A percentile compares a stretch with the other conserved stretches of the same genome.
Conservation (phyloP, 192 early-diverging fungal species). For the Dispira simplex region DNA sequence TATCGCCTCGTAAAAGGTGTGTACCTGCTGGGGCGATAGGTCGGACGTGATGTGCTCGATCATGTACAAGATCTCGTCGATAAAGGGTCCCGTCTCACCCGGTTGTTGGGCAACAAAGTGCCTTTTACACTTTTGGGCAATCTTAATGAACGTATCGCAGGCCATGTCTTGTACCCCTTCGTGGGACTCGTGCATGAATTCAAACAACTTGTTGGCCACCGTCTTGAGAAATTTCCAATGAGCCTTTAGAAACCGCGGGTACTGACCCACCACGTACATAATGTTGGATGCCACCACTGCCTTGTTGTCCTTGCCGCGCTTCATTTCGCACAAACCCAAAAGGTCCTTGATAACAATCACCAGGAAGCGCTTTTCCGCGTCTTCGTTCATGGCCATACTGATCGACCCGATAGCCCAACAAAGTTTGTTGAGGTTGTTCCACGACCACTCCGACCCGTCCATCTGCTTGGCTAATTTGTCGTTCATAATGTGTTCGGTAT, state of each 20-base stretch:
- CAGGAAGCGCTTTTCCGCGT: constrained; percentile 92
- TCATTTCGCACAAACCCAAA: constrained; percentile 87
- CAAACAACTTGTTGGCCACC: constrained; percentile 99
- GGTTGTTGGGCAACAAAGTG: constrained; percentile 92
- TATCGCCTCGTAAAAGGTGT: constrained; percentile 98
- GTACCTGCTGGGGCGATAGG: constrained; percentile 80
- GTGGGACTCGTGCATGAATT: constrained; percentile 99
- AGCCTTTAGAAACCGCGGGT: constrained; percentile 98
- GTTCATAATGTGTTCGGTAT: constrained; percentile 94
- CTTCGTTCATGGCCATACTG: constrained; percentile 91
- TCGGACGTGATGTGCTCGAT: constrained; percentile 79
- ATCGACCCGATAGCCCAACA: constrained; percentile 99
- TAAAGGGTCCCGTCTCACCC: constrained; percentile 77
- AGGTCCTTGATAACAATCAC: constrained; percentile 98
- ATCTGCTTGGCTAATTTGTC: constrained; percentile 87
- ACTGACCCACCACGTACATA: constrained; percentile 99
- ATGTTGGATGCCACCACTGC: constrained; percentile 99
- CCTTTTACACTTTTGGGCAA: constrained; percentile 91
- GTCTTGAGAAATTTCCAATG: constrained; percentile 99
- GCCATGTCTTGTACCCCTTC: constrained; percentile 99
- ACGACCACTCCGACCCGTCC: constrained; percentile 95
- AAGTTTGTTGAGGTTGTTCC: constrained; percentile 94
- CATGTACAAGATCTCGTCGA: constrained; percentile 85
- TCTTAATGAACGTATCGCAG: constrained; percentile 99
- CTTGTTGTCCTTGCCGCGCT: constrained; percentile 99